Evolutionary conservation across 2,329 filamentous ascomycete genomes (phyloP), one percentile per base, ranked within the genome.

Genomic region (Fusarium dlaminii): DNA sequence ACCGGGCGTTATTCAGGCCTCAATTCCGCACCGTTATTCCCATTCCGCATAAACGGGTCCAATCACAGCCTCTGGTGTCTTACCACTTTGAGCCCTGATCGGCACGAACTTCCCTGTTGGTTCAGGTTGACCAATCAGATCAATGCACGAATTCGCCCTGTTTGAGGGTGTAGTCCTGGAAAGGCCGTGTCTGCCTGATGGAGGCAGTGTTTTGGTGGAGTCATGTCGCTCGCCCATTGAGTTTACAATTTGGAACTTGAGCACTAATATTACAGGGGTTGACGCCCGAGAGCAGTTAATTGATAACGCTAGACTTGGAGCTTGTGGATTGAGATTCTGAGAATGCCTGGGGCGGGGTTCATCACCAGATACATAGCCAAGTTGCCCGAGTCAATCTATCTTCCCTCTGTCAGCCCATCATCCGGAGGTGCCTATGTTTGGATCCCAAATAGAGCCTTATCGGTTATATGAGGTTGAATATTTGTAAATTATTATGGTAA

Each of bases 301-400:
- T 29, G 2, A n/a, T 29, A 27, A 18, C 8, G 8, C 11, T 29
- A 36, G 55, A 12, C 15, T 29, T 49, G 40, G 20, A 29, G n/a
- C 29, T 54, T 9, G 20, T 30, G 18, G 5, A 27, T 42, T n/a
- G 40, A 17, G 20, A 18, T 10, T 17, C 12, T 22, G 27, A 39
- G 18, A 51, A 63, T 52, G 63, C 59, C 63, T 66, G 30, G 32
- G 37, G 63, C 63, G 59, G 42, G 59, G 63, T 49, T 40, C 49
- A 37, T 56, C 24, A 61, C 32, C 43, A 42, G 32, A 39, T 51
- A 27, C 34, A 30, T 20, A 13, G 59, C 46, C 63, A 63, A 40
- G 32, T 39, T 20, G 39, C 20, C 30, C 17, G 15, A 24, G 12
- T 34, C 24, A 18, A 27, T 4, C 37, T n/a, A n/a, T 40, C 18